A percentile compares a stretch with the other conserved stretches of the same genome.
phyloP scores from a whole-genome alignment of 148 eudicot species.

The Vaccinium corymbosum region DNA sequence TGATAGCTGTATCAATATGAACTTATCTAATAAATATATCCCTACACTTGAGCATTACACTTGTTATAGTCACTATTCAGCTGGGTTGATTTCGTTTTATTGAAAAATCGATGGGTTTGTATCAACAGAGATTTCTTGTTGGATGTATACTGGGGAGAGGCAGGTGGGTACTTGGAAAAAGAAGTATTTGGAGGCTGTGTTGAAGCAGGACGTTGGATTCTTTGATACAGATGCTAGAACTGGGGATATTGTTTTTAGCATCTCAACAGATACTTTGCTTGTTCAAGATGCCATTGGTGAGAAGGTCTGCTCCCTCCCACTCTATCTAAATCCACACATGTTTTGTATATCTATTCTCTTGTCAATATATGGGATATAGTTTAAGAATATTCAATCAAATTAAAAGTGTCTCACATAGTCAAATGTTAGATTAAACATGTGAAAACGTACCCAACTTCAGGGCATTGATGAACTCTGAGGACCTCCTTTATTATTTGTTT shows the following conservation, averaged over 20 bases:
- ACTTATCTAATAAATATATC: not conserved
- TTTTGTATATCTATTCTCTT: not conserved
- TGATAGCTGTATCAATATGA: constrained; percentile 6
- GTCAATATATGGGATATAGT: not conserved
- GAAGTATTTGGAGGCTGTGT: constrained; percentile 89
- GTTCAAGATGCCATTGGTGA: constrained; percentile 99
- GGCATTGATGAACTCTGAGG: not conserved
- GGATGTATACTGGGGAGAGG: constrained; percentile 99
- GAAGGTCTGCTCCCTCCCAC: constrained; percentile 46
- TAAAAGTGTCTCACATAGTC: not conserved
- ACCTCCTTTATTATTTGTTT: not conserved
- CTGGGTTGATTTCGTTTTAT: not conserved
- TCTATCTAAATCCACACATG: not conserved
- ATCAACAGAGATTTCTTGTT: constrained; percentile 76
- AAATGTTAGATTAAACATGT: not conserved
- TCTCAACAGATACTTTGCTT: constrained; percentile 92
- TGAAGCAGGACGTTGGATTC: constrained; percentile 95
- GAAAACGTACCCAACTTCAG: not conserved
- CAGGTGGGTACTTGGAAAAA: constrained; percentile 78
- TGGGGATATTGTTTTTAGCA: constrained; percentile 93
- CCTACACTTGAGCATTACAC: constrained; percentile 13
- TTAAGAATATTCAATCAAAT: not conserved
- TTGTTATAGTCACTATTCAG: not conserved
- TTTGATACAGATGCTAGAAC: constrained; percentile 98
- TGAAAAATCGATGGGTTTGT: not conserved